Base-by-base conservation (phyloP, 768 basidiomycete species). In the Hydnum rufescens region DNA sequence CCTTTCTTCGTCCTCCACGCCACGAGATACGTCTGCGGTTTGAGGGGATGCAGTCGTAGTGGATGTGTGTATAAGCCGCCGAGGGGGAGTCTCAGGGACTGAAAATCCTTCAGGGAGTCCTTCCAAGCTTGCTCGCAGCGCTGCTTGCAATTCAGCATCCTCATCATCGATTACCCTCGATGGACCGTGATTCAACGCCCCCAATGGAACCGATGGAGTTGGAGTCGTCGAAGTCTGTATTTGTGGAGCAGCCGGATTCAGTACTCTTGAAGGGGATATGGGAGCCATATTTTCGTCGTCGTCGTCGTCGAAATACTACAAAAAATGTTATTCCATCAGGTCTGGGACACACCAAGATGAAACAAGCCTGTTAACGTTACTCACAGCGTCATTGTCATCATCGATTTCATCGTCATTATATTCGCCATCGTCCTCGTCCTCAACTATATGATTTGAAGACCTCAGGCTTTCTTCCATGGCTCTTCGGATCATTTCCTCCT, bases 111-210 rank as follows among this genome's bases (percentile, higher is more conserved):
- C 64, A 1, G 82, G 78, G 22, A 77, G 62, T 39, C 68, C 67
- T 61, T 82, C 80, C 56, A 92, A 67, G 32, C 87, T 89, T 2
- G 86, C 89, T 61, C 70, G 78, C 47, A 93, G 68, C 3, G 89
- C 89, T 6, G 87, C 88, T 65, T 92, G 89, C 44, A 93, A 66
- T 58, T 84, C 80, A 23, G 74, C 76, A 59, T 93, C 88, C 49
- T 90, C 88, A 57, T 92, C 88, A 56, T 90, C 88, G 58, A 84
- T 78, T 34, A 79, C 74, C 44, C 76, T 13, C 13, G 13, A n/a
- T n/a, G n/a, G n/a, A n/a, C n/a, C n/a, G n/a, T n/a, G n/a, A n/a
- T n/a, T n/a, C n/a, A n/a, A n/a, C n/a, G n/a, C n/a, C n/a, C n/a
- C n/a, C n/a, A n/a, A n/a, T n/a, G n/a, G n/a, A n/a, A n/a, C n/a